These are phyloP conservation scores for Penicillium paneum DNA, from an alignment of 2,329 filamentous ascomycete genomes.

Conservation along the genomic window DNA sequence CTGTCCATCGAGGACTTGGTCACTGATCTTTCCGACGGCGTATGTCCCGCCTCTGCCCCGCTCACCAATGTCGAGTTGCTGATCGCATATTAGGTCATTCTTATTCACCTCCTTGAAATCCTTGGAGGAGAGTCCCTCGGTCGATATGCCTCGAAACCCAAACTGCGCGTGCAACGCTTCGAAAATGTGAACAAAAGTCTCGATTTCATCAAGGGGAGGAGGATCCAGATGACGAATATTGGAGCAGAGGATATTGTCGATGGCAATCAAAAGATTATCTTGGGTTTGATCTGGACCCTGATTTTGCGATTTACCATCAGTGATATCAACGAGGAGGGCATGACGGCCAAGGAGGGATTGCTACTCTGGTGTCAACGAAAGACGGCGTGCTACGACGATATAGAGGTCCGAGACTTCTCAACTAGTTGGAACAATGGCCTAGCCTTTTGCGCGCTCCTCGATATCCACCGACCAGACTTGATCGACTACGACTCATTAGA, in stretches of 20 bases:
- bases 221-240: slow-evolving; percentile 98
- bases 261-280: slow-evolving; percentile 94
- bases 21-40: slow-evolving; percentile 86
- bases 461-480: slow-evolving; percentile 94
- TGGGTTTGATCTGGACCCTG: slow-evolving; percentile 96
- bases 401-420: slow-evolving; percentile 93
- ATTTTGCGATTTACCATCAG: slow-evolving; percentile 98
- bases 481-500: slow-evolving; percentile 96
- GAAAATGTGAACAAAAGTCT: slow-evolving; percentile 97
- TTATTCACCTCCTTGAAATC: slow-evolving; percentile 96
- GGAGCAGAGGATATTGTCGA: slow-evolving; percentile 98
- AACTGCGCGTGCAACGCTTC: slow-evolving; percentile 92
- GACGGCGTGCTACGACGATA: slow-evolving; percentile 96
- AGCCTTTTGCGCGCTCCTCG: slow-evolving; percentile 91
- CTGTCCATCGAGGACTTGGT: slow-evolving; percentile 85
- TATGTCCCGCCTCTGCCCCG: slow-evolving; percentile 49
- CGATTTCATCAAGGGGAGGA: slow-evolving; percentile 83
- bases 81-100: slow-evolving; percentile 63
- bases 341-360: slow-evolving; percentile 95
- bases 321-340: slow-evolving; percentile 96
- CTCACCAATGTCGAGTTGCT: neutral
- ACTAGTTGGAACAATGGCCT: slow-evolving; percentile 95
- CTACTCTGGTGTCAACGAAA: slow-evolving; percentile 97
- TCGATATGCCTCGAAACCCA: slow-evolving; percentile 93
- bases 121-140: slow-evolving; percentile 92